A percentile compares a stretch with the other conserved stretches of the same genome.
These are phyloP conservation scores for Rhodotorula babjevae DNA, from an alignment of 768 basidiomycete genomes.

Conservation along the genomic window DNA sequence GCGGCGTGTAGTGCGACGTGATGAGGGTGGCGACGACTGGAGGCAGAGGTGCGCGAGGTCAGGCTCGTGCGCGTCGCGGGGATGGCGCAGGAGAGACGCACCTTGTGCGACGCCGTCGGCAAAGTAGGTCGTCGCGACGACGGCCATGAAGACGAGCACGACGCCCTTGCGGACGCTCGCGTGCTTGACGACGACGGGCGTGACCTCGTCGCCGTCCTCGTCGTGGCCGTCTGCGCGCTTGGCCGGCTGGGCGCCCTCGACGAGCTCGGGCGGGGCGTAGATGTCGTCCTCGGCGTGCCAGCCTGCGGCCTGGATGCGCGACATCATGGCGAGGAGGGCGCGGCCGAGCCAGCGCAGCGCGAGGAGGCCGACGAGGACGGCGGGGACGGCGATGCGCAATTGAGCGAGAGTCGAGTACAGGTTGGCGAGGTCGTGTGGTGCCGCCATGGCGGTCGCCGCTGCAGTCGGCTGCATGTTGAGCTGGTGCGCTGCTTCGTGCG, in stretches of 20 bases:
- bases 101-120: conserved; percentile 60
- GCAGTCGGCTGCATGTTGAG: no score
- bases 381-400: conserved; percentile 19
- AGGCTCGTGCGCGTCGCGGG: not conserved
- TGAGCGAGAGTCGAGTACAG: not conserved
- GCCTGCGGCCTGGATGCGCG: conserved; percentile 16
- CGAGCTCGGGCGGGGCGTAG: conserved; percentile 4
- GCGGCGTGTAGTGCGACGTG: conserved; percentile 53
- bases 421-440: not conserved
- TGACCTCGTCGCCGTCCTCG: conserved; percentile 17
- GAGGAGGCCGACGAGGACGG: conserved; percentile 12
- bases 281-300: conserved; percentile 22
- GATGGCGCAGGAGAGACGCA: conserved; percentile 56
- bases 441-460: not conserved
- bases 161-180: conserved; percentile 42
- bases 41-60: conserved; percentile 45
- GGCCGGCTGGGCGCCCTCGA: not conserved
- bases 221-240: not conserved
- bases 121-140: conserved; percentile 68
- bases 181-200: conserved; percentile 30
- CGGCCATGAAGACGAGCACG: conserved; percentile 67
- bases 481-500: no score
- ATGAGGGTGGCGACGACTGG: conserved; percentile 34
- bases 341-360: not conserved
- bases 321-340: conserved; percentile 22